Base-by-base conservation (phyloP, 768 basidiomycete genomes). In the Mycena belliarum region DNA sequence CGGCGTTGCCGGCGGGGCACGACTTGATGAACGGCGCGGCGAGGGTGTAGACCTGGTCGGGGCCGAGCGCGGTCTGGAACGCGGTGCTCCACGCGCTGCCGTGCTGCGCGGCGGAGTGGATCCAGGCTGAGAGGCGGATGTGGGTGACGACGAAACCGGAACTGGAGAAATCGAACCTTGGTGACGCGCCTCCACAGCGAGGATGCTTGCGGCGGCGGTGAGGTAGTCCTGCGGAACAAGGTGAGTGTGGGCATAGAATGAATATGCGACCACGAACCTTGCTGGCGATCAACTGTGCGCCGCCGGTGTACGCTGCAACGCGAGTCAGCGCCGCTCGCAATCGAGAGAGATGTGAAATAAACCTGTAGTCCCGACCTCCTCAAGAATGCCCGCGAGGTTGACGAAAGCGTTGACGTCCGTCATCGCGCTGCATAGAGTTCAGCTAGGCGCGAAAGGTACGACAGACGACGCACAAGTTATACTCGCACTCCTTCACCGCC, bases 151-250 rank as follows among this genome's bases (percentile, higher is more conserved):
- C 18, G 29, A 32, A 12, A 32, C 4, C 37, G 29, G 35, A n/a
- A 41, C 29, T 20, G 28, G n/a, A n/a, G n/a, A n/a, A n/a, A n/a
- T n/a, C n/a, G n/a, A n/a, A 57, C 55, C 25, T 23, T 76, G 73
- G 64, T 85, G 83, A 29, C 82, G 75, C 43, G 80, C 74, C 67
- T 86, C 83, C 49, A 76, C 78, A 20, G 79, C 75, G 26, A 89
- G 74, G 63, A 91, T 88, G 21, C 81, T 78, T 1, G 77, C 87
- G 6, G 83, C 80, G 15, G 80, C 78, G 10, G 81, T 81, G 23
- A 84, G 67, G 66, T 81, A 82, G 28, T 73, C 72, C 69, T 78
- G 64, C 57, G 41, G 28, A 43, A 24, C 7, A 6, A 7, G 20
- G 37, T 16, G 14, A 32, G 6, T 14, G 29, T 16, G 21, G 9